These are phyloP conservation scores for Chlorella sp. DNA, from an alignment of 139 green algal genomes.

Conservation along the genomic window DNA sequence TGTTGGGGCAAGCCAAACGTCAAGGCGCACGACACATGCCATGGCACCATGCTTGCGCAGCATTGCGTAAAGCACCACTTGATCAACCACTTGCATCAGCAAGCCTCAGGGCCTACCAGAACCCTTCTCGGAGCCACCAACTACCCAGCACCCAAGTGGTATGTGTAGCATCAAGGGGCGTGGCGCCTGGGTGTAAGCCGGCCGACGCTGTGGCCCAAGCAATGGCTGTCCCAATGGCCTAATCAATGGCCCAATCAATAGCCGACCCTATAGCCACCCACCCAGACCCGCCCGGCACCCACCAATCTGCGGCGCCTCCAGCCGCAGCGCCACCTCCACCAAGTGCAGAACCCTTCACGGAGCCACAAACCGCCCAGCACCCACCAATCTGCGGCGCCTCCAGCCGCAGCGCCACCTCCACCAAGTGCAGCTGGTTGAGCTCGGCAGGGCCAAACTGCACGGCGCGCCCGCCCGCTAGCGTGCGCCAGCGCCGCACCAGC, in stretches of 20 bases:
- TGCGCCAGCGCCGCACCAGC: slow-evolving; percentile 21
- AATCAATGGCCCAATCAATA: too few species aligned
- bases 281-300: too few species aligned
- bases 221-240: too few species aligned
- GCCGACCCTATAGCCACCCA: too few species aligned
- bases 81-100: neutral
- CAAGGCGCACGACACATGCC: neutral
- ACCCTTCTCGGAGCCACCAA: too few species aligned
- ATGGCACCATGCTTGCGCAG: neutral
- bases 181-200: too few species aligned
- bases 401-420: slow-evolving; percentile 37
- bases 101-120: neutral
- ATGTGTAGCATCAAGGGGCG: too few species aligned
- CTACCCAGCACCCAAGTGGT: too few species aligned
- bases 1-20: neutral
- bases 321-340: neutral
- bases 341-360: too few species aligned
- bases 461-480: neutral
- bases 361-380: neutral
- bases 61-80: neutral
- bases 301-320: too few species aligned
- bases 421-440: slow-evolving; percentile 45
- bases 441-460: slow-evolving; percentile 7
- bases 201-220: too few species aligned
- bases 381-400: slow-evolving; percentile 12